Base-by-base conservation (phyloP, 225 moss, liverwort and hornwort species). In the Sphagnum tenellum region DNA sequence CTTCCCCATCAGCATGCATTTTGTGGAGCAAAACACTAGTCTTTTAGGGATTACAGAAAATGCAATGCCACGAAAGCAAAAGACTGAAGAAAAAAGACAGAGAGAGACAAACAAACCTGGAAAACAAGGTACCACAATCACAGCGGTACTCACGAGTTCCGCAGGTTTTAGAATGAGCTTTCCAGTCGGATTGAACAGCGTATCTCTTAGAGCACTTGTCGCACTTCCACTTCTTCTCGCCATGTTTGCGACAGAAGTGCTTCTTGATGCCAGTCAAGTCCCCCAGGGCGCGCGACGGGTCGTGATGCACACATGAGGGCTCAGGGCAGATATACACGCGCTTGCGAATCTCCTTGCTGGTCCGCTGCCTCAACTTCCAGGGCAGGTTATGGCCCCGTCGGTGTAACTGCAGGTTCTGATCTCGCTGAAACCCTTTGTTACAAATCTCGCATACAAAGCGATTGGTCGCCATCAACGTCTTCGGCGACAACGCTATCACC, bases 181-280 rank as follows among this genome's bases (percentile, higher is more conserved):
- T 98, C 92, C 92, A 98, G 76, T 98, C 92, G 70, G 96, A 98
- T 76, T 92, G 82, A 75, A 98, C 96, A 72, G 96, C 96, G 79
- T 98, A 98, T 82, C 89, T 92, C 83, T 92, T 98, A 47, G 88
- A 89, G 78, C 96, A 98, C 81, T 98, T 98, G 73, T 96, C 95
- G 83, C 95, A 96, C 75, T 91, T 83, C 92, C 96, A 98, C 79
- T 92, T 98, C 75, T 98, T 98, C 82, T 98, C 96, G 64, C 96
- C 96, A 80, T 98, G 96, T 87, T 98, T 98, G 77, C 96, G 83
- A 79, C 96, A 92, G 72, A 98, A 98, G 85, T 98, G 92, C 82
- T 98, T 98, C 79, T 98, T 92, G 64, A 92, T 98, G 66, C 96
- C 96, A 72, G 96, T 92, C 61, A 98, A 82, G 87, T 98, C 96